Evolutionary conservation across 2,329 filamentous ascomycete genomes (phyloP).

Genomic region (Venturia asperata): DNA sequence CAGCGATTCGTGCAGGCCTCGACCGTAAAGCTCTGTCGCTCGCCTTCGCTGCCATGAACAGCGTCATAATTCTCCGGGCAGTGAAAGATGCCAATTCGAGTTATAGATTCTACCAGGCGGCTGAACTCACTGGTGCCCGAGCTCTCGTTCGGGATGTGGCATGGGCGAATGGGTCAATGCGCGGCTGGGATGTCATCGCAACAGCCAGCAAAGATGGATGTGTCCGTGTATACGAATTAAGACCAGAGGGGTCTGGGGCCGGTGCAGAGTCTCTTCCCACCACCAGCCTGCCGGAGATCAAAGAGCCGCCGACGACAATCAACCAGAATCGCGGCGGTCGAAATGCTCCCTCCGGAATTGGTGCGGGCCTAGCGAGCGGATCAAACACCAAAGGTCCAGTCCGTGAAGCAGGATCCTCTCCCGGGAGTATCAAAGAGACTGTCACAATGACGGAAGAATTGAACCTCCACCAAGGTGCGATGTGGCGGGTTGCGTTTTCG

Average conservation of each 20-base stretch:
- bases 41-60: conserved; percentile 78
- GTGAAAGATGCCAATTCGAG: conserved; percentile 50
- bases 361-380: conserved; percentile 42
- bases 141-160: conserved; percentile 79
- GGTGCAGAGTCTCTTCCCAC: not conserved
- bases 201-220: conserved; percentile 89
- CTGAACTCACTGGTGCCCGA: conserved; percentile 65
- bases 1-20: conserved; percentile 71
- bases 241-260: conserved; percentile 38
- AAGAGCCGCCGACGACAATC: conserved; percentile 12
- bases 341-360: conserved; percentile 45
- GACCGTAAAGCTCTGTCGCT: conserved; percentile 70
- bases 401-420: conserved; percentile 49
- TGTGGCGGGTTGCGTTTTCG: conserved; percentile 67
- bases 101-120: conserved; percentile 65
- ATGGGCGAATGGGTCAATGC: conserved; percentile 86
- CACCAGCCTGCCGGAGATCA: conserved; percentile 5
- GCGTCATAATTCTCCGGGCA: conserved; percentile 77
- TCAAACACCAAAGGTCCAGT: conserved; percentile 34
- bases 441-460: conserved; percentile 59
- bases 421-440: conserved; percentile 60
- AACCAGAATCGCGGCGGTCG: conserved; percentile 22
- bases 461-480: conserved; percentile 59
- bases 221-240: conserved; percentile 79
- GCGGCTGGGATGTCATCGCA: conserved; percentile 83